A percentile compares a stretch with the other conserved stretches of the same genome.
phyloP scores from a whole-genome alignment of 1,139 yeast genomes.

The Hyphopichia burtonii region DNA sequence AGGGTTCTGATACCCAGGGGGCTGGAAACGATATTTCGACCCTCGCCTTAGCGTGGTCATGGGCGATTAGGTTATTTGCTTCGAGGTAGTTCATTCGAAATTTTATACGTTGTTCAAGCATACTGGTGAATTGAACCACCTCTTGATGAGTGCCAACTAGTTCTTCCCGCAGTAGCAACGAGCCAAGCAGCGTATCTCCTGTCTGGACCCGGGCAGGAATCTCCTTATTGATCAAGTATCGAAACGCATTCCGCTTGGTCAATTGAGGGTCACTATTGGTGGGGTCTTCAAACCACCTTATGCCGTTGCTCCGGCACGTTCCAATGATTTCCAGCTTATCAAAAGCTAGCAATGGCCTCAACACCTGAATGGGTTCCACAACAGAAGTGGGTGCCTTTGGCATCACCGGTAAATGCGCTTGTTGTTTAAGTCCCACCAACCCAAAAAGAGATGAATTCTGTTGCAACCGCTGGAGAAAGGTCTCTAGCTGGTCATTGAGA shows the following conservation, averaged over 20 bases:
- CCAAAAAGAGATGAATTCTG: constrained; percentile 62
- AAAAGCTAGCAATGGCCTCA: constrained; percentile 55
- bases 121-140: constrained; percentile 8
- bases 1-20: background rate
- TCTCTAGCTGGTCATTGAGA: constrained; percentile 70
- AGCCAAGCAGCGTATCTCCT: background rate
- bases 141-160: constrained; percentile 14
- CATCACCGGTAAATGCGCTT: constrained; percentile 26
- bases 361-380: constrained; percentile 17
- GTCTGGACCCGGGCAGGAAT: constrained; percentile 18
- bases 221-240: constrained; percentile 30
- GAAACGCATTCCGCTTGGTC: constrained; percentile 54
- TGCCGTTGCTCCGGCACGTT: constrained; percentile 38
- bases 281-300: constrained; percentile 68
- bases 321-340: constrained; percentile 44
- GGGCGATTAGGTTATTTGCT: background rate
- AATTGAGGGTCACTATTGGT: constrained; percentile 56
- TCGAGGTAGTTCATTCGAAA: background rate
- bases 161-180: constrained; percentile 5
- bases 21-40: background rate
- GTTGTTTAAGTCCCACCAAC: constrained; percentile 38
- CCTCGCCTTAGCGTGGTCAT: background rate
- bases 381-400: constrained; percentile 14
- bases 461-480: constrained; percentile 56
- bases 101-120: background rate